Percentiles rank a stretch among this genome's conserved stretches.
Evolutionary conservation across 345 rosid genomes (phyloP).

Genomic region (Leavenworthia alabamica): DNA sequence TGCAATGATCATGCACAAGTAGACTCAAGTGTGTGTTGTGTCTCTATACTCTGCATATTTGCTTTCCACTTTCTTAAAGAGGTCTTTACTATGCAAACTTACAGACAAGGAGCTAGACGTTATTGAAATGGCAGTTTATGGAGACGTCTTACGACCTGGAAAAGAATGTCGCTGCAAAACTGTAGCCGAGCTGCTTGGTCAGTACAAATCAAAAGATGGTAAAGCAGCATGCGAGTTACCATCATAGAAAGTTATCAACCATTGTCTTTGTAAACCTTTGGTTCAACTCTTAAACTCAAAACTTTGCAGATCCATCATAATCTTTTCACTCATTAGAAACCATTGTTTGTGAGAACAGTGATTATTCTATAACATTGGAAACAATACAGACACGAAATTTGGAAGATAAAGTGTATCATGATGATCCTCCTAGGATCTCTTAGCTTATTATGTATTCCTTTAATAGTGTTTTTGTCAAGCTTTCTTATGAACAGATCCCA

Average conservation of each 20-base stretch:
- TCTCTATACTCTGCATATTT: background rate
- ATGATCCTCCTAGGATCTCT: constrained; percentile 16
- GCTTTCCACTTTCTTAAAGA: background rate
- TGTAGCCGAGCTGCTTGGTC: constrained; percentile 78
- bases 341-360: background rate
- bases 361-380: background rate
- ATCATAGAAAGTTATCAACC: background rate
- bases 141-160: constrained; percentile 84
- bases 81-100: constrained; percentile 1
- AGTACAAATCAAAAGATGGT: constrained; percentile 57
- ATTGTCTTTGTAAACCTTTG: constrained; percentile 8
- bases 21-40: background rate
- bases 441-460: constrained; percentile 22
- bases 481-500: constrained; percentile 17
- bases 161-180: constrained; percentile 89
- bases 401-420: no score
- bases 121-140: constrained; percentile 95
- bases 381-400: no score
- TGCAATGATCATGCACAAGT: constrained; percentile 4
- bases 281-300: background rate
- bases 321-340: constrained; percentile 4
- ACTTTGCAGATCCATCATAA: background rate
- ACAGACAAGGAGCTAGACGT: constrained; percentile 88
- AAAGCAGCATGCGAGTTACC: constrained; percentile 60
- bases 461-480: constrained; percentile 12